Percentiles rank a stretch among this genome's conserved stretches.
phyloP scores from a whole-genome alignment of 2,329 filamentous ascomycete genomes.

The Pleoardoris graminearum region DNA sequence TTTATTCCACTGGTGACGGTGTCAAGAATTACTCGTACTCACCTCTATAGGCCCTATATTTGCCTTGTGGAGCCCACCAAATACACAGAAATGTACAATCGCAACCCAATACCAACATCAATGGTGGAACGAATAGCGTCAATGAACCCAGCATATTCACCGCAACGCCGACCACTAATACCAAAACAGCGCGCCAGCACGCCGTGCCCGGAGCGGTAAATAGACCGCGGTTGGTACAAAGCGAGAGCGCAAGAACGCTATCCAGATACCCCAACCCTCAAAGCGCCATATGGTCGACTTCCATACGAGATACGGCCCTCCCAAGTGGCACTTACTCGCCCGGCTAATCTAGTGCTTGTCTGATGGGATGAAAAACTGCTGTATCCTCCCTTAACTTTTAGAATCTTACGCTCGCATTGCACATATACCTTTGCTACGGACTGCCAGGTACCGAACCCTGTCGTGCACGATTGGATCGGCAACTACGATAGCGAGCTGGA shows the following conservation, averaged over 20 bases:
- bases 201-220: constrained; percentile 57
- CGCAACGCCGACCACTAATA: constrained; percentile 61
- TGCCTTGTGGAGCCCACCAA: constrained; percentile 62
- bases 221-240: constrained; percentile 55
- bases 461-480: constrained; percentile 1
- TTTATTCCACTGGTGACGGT: too few relatives aligned
- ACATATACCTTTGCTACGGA: not conserved
- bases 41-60: constrained; percentile 60
- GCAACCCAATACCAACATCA: constrained; percentile 52
- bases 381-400: not conserved
- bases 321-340: too few relatives aligned
- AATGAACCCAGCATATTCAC: constrained; percentile 61
- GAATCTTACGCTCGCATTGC: not conserved
- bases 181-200: constrained; percentile 63
- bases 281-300: too few relatives aligned
- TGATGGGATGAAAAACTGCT: not conserved
- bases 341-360: too few relatives aligned
- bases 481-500: too few relatives aligned
- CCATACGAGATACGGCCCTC: too few relatives aligned
- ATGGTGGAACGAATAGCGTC: constrained; percentile 47
- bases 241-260: too few relatives aligned
- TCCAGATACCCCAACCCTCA: too few relatives aligned
- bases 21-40: constrained; percentile 55
- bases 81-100: constrained; percentile 69
- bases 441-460: not conserved